Base-by-base conservation (phyloP, 2,329 filamentous ascomycete genomes). In the Aspergillus jensenii region DNA sequence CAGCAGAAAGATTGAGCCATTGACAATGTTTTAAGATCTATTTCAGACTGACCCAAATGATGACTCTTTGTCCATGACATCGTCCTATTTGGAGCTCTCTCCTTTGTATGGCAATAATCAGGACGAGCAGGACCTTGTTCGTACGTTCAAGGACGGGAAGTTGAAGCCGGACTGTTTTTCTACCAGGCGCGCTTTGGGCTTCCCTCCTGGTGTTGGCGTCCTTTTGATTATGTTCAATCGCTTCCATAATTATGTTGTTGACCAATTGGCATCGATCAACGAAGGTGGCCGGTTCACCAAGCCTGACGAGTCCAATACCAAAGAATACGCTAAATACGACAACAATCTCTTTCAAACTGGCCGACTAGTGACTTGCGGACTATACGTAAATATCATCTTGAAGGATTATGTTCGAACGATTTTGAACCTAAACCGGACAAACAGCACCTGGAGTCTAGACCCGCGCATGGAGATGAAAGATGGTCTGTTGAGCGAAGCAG, bases 11-110 rank as follows among this genome's bases (percentile, higher is more conserved):
- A 27, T 31, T 31, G 14, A 44, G 14, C 19, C 7, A 21, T 68
- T 73, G 49, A 73, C 54, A 50, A 23, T 4, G 3, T 11, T 19
- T 48, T 74, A 79, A 75, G 86, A 88, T 66, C 76, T 87, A 50
- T 90, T 90, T 73, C 81, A 84, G 39, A 90, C 87, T 2, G 84
- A 84, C 64, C 83, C 85, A 25, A 77, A 76, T 5, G 86, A 91
- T 69, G 82, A 79, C 67, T 84, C 83, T 56, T 84, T 83, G 55
- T 88, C 85, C 0, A 78, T 85, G 61, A 90, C 87, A 0, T 91
- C 88, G 0, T 91, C 88, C 0, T 92, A 92, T 62, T 81, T 92
- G 23, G 89, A 92, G 67, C 78, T 93, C 1, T 82, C 87, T 0
- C 89, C 89, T 0, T 76, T 92, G 3, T 92, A 92, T 63, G 90